Conservation (phyloP, 2,329 filamentous ascomycete species). For the Colletotrichum spaethianum region DNA sequence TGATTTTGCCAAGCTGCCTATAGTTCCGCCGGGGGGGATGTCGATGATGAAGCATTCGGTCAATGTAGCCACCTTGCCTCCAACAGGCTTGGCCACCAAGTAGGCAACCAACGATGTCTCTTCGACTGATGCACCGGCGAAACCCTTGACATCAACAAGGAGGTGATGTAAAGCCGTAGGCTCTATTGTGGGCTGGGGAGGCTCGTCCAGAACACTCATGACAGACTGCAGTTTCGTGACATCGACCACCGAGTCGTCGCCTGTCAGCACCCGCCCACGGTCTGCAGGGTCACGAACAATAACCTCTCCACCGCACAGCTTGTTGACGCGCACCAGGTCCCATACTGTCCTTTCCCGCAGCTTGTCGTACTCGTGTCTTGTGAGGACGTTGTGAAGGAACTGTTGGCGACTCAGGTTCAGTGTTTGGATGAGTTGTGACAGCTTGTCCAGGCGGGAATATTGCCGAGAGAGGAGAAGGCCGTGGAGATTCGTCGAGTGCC, state of each 20-base stretch:
- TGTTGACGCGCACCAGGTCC: constrained; percentile 95
- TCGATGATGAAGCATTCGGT: constrained; percentile 89
- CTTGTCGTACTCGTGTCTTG: constrained; percentile 83
- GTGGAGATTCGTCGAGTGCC: constrained; percentile 98
- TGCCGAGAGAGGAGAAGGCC: constrained; percentile 87
- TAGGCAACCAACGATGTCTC: constrained; percentile 83
- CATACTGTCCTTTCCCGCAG: constrained; percentile 93
- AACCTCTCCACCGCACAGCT: constrained; percentile 91
- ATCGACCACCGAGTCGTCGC: constrained; percentile 93
- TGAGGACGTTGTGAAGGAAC: constrained; percentile 94
- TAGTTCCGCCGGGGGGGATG: constrained; percentile 80
- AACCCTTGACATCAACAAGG: constrained; percentile 85
- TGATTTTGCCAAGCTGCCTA: constrained; percentile 75
- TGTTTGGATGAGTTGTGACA: constrained; percentile 85
- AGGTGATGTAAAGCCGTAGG: constrained; percentile 83
- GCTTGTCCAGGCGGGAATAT: constrained; percentile 84
- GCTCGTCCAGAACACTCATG: constrained; percentile 93
- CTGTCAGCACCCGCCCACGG: constrained; percentile 87
- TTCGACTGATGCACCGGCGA: constrained; percentile 83
- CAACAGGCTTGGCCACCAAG: constrained; percentile 79
- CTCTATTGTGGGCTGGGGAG: constrained; percentile 78
- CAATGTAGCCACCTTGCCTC: constrained; percentile 74
- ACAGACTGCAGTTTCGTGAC: constrained; percentile 92
- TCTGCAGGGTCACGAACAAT: constrained; percentile 92
- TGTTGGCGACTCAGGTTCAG: constrained; percentile 90